Percentiles rank a stretch among this genome's conserved stretches.
These are phyloP conservation scores for Anthracocystis setariae DNA, from an alignment of 1,284 basidiomycete species.

Conservation along the genomic window DNA sequence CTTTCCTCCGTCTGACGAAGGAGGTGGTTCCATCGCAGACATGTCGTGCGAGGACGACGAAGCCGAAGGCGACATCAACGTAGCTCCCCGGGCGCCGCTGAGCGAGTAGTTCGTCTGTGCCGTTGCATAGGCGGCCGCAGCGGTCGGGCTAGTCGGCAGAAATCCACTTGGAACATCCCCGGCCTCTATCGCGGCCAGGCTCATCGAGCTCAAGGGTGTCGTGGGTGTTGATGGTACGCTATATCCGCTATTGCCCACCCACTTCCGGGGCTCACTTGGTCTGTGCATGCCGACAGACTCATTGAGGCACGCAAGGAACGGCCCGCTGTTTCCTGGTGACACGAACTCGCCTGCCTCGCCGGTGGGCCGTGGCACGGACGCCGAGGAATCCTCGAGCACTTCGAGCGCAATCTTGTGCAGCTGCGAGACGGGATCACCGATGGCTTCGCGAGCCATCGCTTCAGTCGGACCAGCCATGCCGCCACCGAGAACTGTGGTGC, in stretches of 20 bases:
- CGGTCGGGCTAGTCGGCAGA: slow-evolving; percentile 32
- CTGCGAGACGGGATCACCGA: slow-evolving; percentile 92
- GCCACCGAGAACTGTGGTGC: slow-evolving; percentile 87
- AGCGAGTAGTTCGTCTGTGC: slow-evolving; percentile 55
- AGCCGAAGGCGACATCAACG: slow-evolving; percentile 38
- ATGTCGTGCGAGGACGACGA: slow-evolving; percentile 35
- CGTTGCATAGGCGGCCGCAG: slow-evolving; percentile 55
- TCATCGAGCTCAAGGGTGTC: slow-evolving; percentile 58
- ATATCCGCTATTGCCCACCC: slow-evolving; percentile 42
- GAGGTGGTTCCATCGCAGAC: slow-evolving; percentile 40
- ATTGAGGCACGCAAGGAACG: slow-evolving; percentile 60
- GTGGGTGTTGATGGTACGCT: slow-evolving; percentile 58
- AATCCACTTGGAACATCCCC: slow-evolving; percentile 13
- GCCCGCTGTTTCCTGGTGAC: slow-evolving; percentile 55
- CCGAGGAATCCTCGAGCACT: slow-evolving; percentile 52
- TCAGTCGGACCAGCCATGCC: slow-evolving; percentile 76
- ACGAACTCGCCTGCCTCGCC: slow-evolving; percentile 36
- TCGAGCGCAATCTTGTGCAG: slow-evolving; percentile 75
- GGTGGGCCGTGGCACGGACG: slow-evolving; percentile 22
- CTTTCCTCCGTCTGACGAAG: slow-evolving; percentile 64
- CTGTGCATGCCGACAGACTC: slow-evolving; percentile 61
- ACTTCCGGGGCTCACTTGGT: slow-evolving; percentile 54
- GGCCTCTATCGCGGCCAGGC: slow-evolving; percentile 34
- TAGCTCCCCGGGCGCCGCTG: slow-evolving; percentile 14
- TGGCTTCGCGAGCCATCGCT: slow-evolving; percentile 79